Evolutionary conservation across 1,284 basidiomycete genomes (phyloP), one percentile per base, ranked within the genome.

Genomic region (Leccinum griseonigrum): DNA sequence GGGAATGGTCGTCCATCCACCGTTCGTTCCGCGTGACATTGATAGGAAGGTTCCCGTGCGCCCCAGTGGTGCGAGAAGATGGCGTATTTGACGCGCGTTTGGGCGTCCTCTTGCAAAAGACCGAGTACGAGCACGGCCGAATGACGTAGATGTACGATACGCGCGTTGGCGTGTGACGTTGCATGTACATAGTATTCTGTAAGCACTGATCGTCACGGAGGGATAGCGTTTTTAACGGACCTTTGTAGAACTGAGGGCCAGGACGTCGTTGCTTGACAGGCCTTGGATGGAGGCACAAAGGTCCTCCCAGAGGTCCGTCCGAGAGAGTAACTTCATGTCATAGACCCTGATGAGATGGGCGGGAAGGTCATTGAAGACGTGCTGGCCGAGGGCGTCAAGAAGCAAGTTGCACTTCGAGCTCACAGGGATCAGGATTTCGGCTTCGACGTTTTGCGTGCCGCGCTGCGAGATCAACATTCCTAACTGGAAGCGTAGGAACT

Each of bases 321-420:
- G 58, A 22, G 64, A 68, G 7, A 66, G 18, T n/a, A 66, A 40
- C 11, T 54, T 68, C 60, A 63, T 51, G 54, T 66, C 64, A 8
- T 43, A 18, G 34, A 59, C 16, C 5, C 58, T 56, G 31, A 66
- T 66, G 38, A 66, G 65, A 40, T 66, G 58, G 29, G 54, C 16
- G 8, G 65, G 66, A 32, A 68, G 60, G 16, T 68, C 54, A 9
- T 66, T 68, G 58, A 63, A 68, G 50, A 68, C 29, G 14, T 66
- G 63, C 46, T 62, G 63, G 26, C 38, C 31, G 50, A 65, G 63
- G 3, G 29, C 10, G 31, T 64, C 43, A 32, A 67, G 65, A 36
- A 65, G 62, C 13, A 53, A 52, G 31, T 28, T 18, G 18, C 58
- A 56, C 63, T 56, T 65, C 48, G 48, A 34, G 62, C n/a, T n/a